Conservation (phyloP, 345 rosid species). For the Salix suchowensis region DNA sequence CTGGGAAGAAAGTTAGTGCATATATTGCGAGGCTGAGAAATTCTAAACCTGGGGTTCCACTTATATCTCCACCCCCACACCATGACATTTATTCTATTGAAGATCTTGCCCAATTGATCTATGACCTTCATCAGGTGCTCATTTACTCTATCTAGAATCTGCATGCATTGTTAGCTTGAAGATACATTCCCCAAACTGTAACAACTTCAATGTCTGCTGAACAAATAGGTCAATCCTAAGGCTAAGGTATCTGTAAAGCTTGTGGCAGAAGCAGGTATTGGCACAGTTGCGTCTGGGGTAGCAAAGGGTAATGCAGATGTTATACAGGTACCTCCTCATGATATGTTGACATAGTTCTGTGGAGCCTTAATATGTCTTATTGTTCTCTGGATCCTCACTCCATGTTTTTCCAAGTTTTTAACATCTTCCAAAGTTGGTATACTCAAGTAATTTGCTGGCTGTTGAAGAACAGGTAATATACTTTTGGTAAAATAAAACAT, state of each 20-base stretch:
- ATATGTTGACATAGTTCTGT: neutral
- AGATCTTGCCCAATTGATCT: slow-evolving; percentile 97
- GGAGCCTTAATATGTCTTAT: neutral
- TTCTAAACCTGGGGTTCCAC: slow-evolving; percentile 99
- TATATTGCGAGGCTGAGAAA: slow-evolving; percentile 91
- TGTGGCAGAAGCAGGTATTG: slow-evolving; percentile 98
- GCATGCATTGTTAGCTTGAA: neutral
- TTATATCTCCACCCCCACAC: slow-evolving; percentile 98
- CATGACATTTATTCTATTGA: slow-evolving; percentile 97
- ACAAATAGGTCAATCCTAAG: slow-evolving; percentile 76
- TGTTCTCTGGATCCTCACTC: neutral
- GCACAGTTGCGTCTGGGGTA: slow-evolving; percentile 98
- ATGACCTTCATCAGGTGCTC: slow-evolving; percentile 93
- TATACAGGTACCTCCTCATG: slow-evolving; percentile 58
- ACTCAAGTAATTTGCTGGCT: neutral
- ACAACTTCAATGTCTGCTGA: slow-evolving; percentile 6
- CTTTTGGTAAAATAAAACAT: neutral
- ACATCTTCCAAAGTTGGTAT: neutral
- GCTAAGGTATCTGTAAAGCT: slow-evolving; percentile 99
- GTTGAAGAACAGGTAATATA: neutral
- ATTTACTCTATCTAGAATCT: slow-evolving; percentile 18
- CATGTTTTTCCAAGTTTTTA: neutral
- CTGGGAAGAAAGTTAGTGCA: slow-evolving; percentile 98
- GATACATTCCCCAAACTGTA: slow-evolving; percentile 2
- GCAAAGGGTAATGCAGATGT: slow-evolving; percentile 98